Evolutionary conservation across 2,329 filamentous ascomycete species (phyloP).

Genomic region (Diaporthe australafricana): DNA sequence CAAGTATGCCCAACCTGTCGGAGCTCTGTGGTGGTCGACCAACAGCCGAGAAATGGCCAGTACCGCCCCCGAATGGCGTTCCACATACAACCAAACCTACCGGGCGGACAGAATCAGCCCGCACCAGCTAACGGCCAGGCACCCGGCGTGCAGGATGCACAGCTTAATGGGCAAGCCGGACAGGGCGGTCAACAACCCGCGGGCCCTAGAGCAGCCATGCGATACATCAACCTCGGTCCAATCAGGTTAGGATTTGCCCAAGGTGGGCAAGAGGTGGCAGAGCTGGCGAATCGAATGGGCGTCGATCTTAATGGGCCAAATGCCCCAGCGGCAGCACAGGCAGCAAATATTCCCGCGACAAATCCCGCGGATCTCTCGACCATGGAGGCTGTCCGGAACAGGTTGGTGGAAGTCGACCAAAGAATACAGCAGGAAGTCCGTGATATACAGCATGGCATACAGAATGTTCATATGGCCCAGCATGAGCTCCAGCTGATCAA

Average conservation of each 20-base stretch:
- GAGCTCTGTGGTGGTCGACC: constrained; percentile 79
- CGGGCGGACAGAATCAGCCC: constrained; percentile 49
- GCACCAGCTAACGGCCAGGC: constrained; percentile 43
- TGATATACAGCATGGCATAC: constrained; percentile 72
- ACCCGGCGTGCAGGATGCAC: constrained; percentile 41
- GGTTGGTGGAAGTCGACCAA: constrained; percentile 75
- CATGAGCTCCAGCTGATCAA: constrained; percentile 78
- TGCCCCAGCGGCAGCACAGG: constrained; percentile 32
- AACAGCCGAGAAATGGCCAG: constrained; percentile 46
- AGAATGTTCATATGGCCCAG: constrained; percentile 70
- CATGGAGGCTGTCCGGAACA: constrained; percentile 61
- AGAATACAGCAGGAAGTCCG: constrained; percentile 76
- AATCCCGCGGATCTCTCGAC: constrained; percentile 36
- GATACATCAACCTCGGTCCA: constrained; percentile 70
- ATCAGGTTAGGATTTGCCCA: constrained; percentile 82
- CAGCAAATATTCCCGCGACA: constrained; percentile 36
- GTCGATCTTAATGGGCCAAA: constrained; percentile 50
- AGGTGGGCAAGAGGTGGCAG: constrained; percentile 73
- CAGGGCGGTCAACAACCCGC: constrained; percentile 47
- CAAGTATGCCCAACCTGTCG: constrained; percentile 97
- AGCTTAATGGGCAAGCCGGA: constrained; percentile 47
- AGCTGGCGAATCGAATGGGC: constrained; percentile 74
- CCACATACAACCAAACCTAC: constrained; percentile 47
- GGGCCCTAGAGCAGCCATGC: constrained; percentile 44
- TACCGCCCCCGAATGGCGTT: constrained; percentile 49